Evolutionary conservation across 2,329 filamentous ascomycete species (phyloP).

Genomic region (Fusarium compactum): DNA sequence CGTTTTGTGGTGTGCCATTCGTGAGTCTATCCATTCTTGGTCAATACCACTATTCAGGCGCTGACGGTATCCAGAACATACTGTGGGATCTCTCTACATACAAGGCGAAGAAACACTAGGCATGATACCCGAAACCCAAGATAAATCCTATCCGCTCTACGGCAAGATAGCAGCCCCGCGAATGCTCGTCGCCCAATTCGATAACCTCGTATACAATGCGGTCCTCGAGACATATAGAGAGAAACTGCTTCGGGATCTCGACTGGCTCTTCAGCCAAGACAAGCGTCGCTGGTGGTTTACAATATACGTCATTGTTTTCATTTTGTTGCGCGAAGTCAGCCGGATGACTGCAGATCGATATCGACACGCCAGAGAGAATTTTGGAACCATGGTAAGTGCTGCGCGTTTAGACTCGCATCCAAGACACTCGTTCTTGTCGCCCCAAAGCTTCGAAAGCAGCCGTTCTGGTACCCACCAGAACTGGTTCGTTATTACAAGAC

Average conservation of each 20-base stretch:
- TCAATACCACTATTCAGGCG: neutral
- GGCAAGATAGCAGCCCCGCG: conserved; percentile 57
- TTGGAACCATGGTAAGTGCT: conserved; percentile 41
- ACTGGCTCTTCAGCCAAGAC: conserved; percentile 51
- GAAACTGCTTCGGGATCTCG: conserved; percentile 52
- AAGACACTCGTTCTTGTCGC: neutral
- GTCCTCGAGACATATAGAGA: conserved; percentile 53
- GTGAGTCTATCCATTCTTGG: conserved; percentile 51
- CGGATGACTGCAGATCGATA: conserved; percentile 56
- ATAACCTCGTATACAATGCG: conserved; percentile 55
- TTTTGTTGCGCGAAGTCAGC: conserved; percentile 59
- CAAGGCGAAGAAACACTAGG: conserved; percentile 56
- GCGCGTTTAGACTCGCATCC: neutral
- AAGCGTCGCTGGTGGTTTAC: conserved; percentile 50
- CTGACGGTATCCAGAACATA: conserved; percentile 54
- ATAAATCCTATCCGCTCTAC: conserved; percentile 55
- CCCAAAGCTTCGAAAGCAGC: neutral
- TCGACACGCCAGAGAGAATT: conserved; percentile 57
- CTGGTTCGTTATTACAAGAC: neutral
- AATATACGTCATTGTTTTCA: conserved; percentile 56
- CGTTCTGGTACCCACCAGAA: neutral
- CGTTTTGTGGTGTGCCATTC: conserved; percentile 60
- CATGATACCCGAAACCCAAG: conserved; percentile 52
- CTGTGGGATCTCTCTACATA: conserved; percentile 59
- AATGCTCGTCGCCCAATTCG: conserved; percentile 61